Evolutionary conservation across 2,329 filamentous ascomycete species (phyloP).

Genomic region (Penicillium sp.): DNA sequence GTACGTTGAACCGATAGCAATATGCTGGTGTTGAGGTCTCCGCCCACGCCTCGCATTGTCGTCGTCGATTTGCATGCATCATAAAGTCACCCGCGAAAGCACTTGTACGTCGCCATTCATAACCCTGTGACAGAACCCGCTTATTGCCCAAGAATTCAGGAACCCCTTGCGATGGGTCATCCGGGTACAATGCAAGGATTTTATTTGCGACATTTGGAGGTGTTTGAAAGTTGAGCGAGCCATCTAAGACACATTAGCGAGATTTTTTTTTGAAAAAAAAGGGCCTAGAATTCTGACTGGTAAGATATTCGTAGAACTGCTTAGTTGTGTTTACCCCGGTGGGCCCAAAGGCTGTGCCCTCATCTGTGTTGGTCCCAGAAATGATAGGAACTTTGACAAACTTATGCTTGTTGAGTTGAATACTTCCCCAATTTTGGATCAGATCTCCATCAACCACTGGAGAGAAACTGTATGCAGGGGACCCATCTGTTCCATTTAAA

Average conservation of each 20-base stretch:
- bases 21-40: constrained; percentile 56
- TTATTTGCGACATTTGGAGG: constrained; percentile 37
- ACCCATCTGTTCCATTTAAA: constrained; percentile 51
- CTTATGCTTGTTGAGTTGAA: constrained; percentile 60
- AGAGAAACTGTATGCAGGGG: constrained; percentile 38
- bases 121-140: constrained; percentile 44
- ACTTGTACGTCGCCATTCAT: constrained; percentile 58
- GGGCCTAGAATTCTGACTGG: constrained; percentile 20
- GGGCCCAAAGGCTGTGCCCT: constrained; percentile 63
- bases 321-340: constrained; percentile 59
- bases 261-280: no score
- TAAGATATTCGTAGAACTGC: constrained; percentile 54
- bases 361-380: constrained; percentile 67
- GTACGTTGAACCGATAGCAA: constrained; percentile 66
- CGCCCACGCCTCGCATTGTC: constrained; percentile 58
- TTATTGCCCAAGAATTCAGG: constrained; percentile 47
- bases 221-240: constrained; percentile 26
- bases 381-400: constrained; percentile 69
- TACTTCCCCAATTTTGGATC: constrained; percentile 56
- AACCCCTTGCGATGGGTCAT: constrained; percentile 55
- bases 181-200: constrained; percentile 58
- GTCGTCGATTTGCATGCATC: constrained; percentile 61
- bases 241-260: constrained; percentile 27
- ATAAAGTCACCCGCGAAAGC: constrained; percentile 60
- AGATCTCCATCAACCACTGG: constrained; percentile 62